Conservation (phyloP, 2,329 filamentous ascomycete species). For the Graphilbum sp. region DNA sequence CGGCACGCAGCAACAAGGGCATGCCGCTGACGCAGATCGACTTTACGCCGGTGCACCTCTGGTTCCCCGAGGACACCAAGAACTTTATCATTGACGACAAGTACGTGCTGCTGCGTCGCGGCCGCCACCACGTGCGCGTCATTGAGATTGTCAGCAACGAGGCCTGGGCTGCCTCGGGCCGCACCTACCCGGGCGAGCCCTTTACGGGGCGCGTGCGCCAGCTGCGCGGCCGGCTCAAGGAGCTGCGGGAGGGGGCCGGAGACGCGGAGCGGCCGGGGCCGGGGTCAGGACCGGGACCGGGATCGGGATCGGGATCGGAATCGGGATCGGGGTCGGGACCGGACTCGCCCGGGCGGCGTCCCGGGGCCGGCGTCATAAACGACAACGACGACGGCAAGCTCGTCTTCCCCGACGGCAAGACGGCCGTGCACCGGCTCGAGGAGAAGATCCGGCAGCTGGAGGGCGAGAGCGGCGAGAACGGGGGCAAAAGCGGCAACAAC, state of each 20-base stretch:
- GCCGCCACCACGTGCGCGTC: constrained; percentile 46
- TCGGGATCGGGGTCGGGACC: too few species aligned
- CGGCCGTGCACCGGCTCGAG: too few species aligned
- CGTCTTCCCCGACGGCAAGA: constrained; percentile 13
- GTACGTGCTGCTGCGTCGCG: constrained; percentile 43
- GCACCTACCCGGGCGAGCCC: constrained; percentile 36
- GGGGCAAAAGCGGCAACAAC: constrained; percentile 2
- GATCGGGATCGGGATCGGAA: too few species aligned
- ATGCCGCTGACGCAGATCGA: constrained; percentile 34
- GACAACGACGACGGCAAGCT: constrained; percentile 2
- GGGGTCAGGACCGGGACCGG: too few species aligned
- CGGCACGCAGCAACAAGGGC: constrained; percentile 16
- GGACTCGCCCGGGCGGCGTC: not conserved
- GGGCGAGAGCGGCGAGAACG: constrained; percentile 9
- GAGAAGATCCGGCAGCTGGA: constrained; percentile 9
- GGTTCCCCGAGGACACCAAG: constrained; percentile 37
- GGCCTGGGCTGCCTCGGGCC: constrained; percentile 31
- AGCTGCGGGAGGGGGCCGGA: constrained; percentile 9
- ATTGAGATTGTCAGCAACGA: constrained; percentile 42
- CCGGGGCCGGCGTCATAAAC: too few species aligned
- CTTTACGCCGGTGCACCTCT: constrained; percentile 45
- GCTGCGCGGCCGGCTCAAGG: constrained; percentile 21
- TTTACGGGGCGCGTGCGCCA: constrained; percentile 30
- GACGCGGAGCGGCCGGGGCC: not conserved
- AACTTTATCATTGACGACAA: constrained; percentile 44